These are phyloP conservation scores for Prunus salicina DNA, from an alignment of 306 rosid species.

Conservation along the genomic window DNA sequence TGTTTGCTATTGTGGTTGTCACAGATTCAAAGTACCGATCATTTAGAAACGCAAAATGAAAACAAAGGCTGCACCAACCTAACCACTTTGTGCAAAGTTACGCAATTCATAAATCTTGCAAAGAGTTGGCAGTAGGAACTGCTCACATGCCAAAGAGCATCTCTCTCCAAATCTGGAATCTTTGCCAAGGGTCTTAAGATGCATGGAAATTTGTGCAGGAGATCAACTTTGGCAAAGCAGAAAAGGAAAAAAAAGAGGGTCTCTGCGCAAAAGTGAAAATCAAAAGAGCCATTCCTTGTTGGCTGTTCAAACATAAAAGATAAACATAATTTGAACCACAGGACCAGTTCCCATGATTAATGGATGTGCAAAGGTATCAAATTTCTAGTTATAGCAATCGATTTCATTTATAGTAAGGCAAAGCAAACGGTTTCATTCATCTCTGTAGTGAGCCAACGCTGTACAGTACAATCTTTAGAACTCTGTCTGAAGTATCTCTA, in stretches of 20 bases:
- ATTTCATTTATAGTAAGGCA: constrained; percentile 14
- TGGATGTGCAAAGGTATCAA: not conserved
- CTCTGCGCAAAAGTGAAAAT: not conserved
- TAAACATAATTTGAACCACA: too few relatives aligned
- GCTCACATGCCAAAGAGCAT: constrained; percentile 42
- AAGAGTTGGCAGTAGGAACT: constrained; percentile 35
- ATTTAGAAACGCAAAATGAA: constrained; percentile 5
- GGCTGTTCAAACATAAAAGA: too few relatives aligned
- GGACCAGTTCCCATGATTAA: too few relatives aligned
- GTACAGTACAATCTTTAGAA: constrained; percentile 16
- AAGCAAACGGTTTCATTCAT: constrained; percentile 19
- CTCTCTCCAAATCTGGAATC: constrained; percentile 18
- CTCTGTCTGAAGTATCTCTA: constrained; percentile 2
- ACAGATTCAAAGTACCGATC: too few relatives aligned
- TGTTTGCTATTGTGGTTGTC: not conserved
- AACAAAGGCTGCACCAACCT: constrained; percentile 29
- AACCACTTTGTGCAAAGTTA: constrained; percentile 36
- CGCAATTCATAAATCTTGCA: constrained; percentile 12
- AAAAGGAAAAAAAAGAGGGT: not conserved
- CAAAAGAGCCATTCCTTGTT: too few relatives aligned
- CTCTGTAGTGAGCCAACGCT: constrained; percentile 15
- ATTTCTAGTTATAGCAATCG: constrained; percentile 15
- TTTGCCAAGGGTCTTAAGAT: too few relatives aligned
- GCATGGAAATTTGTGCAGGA: not conserved
- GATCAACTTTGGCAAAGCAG: not conserved